Percentiles rank a stretch among this genome's conserved stretches.
Conservation (phyloP, 805 yeast genomes). For the Wickerhamiella musiphila region DNA sequence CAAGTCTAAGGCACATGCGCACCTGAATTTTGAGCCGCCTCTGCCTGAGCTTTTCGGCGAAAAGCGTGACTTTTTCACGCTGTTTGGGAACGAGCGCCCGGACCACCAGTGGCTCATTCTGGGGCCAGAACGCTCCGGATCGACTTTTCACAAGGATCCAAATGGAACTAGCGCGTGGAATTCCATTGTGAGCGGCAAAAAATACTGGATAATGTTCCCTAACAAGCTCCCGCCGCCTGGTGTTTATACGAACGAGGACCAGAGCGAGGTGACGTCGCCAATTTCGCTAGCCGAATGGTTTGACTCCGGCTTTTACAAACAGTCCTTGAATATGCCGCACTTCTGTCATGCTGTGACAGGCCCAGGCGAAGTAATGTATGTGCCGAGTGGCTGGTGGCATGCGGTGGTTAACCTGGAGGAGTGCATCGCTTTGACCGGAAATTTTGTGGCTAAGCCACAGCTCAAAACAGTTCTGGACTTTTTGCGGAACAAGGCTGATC, state of each 20-base stretch:
- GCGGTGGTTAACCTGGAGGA: constrained; percentile 64
- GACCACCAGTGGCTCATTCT: constrained; percentile 85
- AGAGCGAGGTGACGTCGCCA: constrained; percentile 81
- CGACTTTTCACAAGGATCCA: constrained; percentile 88
- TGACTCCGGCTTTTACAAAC: constrained; percentile 61
- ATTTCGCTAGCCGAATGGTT: constrained; percentile 92
- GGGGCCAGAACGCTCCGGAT: constrained; percentile 70
- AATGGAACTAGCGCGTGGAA: constrained; percentile 88
- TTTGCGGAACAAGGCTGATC: constrained; percentile 46
- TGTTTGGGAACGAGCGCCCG: constrained; percentile 43
- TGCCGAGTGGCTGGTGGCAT: constrained; percentile 98
- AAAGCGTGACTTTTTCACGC: constrained; percentile 39
- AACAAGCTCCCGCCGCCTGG: constrained; percentile 71
- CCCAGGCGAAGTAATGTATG: constrained; percentile 73
- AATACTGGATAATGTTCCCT: constrained; percentile 81
- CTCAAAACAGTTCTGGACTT: constrained; percentile 48
- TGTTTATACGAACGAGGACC: constrained; percentile 54
- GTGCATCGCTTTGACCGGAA: constrained; percentile 66
- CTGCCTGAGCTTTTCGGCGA: constrained; percentile 26
- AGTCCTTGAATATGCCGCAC: constrained; percentile 28
- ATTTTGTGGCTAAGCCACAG: constrained; percentile 55
- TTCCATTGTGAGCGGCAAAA: constrained; percentile 52
- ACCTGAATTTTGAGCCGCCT: constrained; percentile 41
- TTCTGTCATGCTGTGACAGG: constrained; percentile 57
- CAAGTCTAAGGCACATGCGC: constrained; percentile 45